Conservation (phyloP, 768 basidiomycete genomes). For the Termitomyces sp. region DNA sequence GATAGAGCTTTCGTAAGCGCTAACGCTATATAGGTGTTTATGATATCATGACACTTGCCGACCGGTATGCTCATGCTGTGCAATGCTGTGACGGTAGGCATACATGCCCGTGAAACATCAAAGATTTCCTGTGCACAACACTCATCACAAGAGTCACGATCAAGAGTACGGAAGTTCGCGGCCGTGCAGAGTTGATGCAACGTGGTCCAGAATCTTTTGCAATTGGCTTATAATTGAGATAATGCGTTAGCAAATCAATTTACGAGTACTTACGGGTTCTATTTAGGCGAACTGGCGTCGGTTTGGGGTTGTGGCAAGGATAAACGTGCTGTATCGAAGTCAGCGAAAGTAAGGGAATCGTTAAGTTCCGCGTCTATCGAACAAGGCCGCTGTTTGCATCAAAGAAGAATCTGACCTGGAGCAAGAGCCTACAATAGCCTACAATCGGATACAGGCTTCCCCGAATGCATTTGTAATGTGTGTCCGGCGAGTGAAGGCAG, state of each 20-base stretch:
- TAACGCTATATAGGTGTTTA: not conserved
- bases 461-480: slow-evolving; percentile 6
- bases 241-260: not conserved
- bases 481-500: slow-evolving; percentile 1
- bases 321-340: not conserved
- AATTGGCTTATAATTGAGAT: slow-evolving; percentile 10
- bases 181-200: slow-evolving; percentile 9
- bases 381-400: slow-evolving; percentile 1
- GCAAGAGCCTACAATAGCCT: not conserved
- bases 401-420: slow-evolving; percentile 9
- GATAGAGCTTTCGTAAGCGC: not conserved
- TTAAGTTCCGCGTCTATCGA: slow-evolving; percentile 5
- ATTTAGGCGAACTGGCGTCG: not conserved
- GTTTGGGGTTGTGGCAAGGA: not conserved
- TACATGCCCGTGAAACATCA: slow-evolving; percentile 1
- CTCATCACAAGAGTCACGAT: slow-evolving; percentile 1
- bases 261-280: not conserved
- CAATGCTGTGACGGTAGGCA: not conserved
- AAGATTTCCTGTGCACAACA: not conserved
- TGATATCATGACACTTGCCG: not conserved
- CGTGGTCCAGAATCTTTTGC: slow-evolving; percentile 11
- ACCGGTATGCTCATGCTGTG: not conserved
- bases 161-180: slow-evolving; percentile 3
- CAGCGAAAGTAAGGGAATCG: slow-evolving; percentile 17
- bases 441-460: not conserved